A percentile compares a stretch with the other conserved stretches of the same genome.
phyloP scores from a whole-genome alignment of 257 asterid species.

The Leonotis leonurus region DNA sequence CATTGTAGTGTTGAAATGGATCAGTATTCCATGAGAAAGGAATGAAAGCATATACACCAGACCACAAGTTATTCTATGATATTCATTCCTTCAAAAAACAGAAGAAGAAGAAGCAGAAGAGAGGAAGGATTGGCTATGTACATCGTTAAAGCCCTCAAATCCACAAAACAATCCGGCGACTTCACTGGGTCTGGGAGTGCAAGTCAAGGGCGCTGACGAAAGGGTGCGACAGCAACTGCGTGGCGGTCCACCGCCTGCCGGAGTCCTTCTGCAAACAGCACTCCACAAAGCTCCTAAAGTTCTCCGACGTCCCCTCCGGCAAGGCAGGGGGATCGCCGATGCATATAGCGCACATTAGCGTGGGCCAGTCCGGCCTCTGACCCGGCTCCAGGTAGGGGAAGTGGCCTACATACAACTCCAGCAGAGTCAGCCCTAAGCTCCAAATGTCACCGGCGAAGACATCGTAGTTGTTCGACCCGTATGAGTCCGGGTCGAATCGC shows the following conservation, averaged over 20 bases:
- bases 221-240: conserved; percentile 57
- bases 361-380: conserved; percentile 93
- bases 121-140: not conserved
- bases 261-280: conserved; percentile 91
- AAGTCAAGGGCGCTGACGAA: conserved; percentile 27
- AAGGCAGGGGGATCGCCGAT: conserved; percentile 81
- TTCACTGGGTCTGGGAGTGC: conserved; percentile 10
- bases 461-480: conserved; percentile 66
- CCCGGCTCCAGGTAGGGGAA: conserved; percentile 70
- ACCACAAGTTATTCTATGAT: too few relatives aligned
- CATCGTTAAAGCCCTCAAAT: not conserved
- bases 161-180: conserved; percentile 13
- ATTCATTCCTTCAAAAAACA: not conserved
- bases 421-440: conserved; percentile 75
- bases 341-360: conserved; percentile 93
- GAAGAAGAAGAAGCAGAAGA: too few relatives aligned
- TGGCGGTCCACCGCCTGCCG: conserved; percentile 58
- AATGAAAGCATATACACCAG: conserved; percentile 25
- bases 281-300: conserved; percentile 55
- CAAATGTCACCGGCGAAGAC: conserved; percentile 85
- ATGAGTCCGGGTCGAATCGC: conserved; percentile 75
- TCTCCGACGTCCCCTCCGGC: conserved; percentile 54
- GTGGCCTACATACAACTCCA: conserved; percentile 74
- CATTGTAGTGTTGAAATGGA: conserved; percentile 24
- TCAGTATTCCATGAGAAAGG: not conserved